Percentiles rank a stretch among this genome's conserved stretches.
Conservation (phyloP, 73 alveolate genomes). For the Paramecium caudatum region DNA sequence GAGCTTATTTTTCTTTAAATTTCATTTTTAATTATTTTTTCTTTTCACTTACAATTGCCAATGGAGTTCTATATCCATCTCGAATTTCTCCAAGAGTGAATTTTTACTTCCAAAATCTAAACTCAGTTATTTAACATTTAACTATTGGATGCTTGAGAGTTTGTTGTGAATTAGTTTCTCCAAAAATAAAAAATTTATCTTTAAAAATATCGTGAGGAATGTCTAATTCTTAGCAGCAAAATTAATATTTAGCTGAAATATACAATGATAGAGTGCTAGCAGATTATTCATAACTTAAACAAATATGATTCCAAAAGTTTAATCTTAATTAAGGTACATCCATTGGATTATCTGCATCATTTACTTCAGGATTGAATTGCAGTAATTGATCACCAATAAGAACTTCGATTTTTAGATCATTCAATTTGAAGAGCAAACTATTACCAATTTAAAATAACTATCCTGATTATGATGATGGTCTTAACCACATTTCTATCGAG, state of each 20-base stretch:
- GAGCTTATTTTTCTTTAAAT: not conserved
- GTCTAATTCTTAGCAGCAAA: conserved; percentile 30
- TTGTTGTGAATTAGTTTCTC: not conserved
- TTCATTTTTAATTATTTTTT: conserved; percentile 41
- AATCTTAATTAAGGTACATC: not conserved
- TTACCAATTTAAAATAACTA: conserved; percentile 27
- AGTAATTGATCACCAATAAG: not conserved
- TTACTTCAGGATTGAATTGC: not conserved
- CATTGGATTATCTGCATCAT: conserved; percentile 44
- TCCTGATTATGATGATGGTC: conserved; percentile 1
- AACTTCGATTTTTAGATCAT: conserved; percentile 2
- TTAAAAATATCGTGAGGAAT: conserved; percentile 15
- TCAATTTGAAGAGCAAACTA: not conserved
- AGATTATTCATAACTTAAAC: conserved; percentile 16
- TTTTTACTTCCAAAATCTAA: conserved; percentile 61
- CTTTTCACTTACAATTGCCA: conserved; percentile 45
- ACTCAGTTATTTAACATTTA: conserved; percentile 37
- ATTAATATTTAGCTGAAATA: conserved; percentile 34
- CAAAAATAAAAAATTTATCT: conserved; percentile 13
- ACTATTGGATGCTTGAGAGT: not conserved
- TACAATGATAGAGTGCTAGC: not conserved
- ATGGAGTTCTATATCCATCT: conserved; percentile 51
- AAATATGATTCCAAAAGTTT: conserved; percentile 56
- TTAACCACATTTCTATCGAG: conserved; percentile 50
- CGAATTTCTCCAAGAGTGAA: not conserved